Conservation (phyloP, 2,329 filamentous ascomycete species). For the Botryotinia convoluta region DNA sequence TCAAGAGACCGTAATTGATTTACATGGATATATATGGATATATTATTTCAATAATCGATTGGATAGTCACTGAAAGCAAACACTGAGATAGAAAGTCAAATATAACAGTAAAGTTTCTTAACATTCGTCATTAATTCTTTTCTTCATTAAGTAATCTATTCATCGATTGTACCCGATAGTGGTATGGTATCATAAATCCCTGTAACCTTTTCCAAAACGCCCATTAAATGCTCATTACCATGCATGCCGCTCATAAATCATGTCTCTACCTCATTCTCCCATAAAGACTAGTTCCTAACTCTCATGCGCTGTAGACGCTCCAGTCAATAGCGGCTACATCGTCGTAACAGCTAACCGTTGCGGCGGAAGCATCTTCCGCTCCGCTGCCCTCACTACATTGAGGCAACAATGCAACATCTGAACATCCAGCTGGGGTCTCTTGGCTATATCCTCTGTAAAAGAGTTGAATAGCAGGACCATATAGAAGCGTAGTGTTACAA, state of each 20-base stretch:
- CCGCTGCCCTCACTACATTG: slow-evolving; percentile 43
- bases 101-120: background rate
- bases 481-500: slow-evolving; percentile 45
- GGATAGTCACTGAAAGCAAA: background rate
- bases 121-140: background rate
- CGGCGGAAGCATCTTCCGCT: slow-evolving; percentile 43
- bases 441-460: slow-evolving; percentile 42
- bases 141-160: slow-evolving; percentile 2
- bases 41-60: background rate
- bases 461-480: slow-evolving; percentile 42
- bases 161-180: slow-evolving; percentile 11
- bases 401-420: slow-evolving; percentile 44
- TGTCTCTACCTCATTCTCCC: background rate
- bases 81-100: background rate
- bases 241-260: slow-evolving; percentile 1
- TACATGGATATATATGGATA: background rate
- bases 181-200: slow-evolving; percentile 11
- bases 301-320: slow-evolving; percentile 35
- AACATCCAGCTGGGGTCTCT: slow-evolving; percentile 43
- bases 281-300: accelerated
- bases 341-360: slow-evolving; percentile 43
- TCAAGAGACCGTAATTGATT: background rate
- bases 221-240: background rate
- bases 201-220: background rate
- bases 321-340: slow-evolving; percentile 44